Evolutionary conservation across 2,329 filamentous ascomycete species (phyloP), one percentile per base, ranked within the genome.

Genomic region (Talaromyces sp.): DNA sequence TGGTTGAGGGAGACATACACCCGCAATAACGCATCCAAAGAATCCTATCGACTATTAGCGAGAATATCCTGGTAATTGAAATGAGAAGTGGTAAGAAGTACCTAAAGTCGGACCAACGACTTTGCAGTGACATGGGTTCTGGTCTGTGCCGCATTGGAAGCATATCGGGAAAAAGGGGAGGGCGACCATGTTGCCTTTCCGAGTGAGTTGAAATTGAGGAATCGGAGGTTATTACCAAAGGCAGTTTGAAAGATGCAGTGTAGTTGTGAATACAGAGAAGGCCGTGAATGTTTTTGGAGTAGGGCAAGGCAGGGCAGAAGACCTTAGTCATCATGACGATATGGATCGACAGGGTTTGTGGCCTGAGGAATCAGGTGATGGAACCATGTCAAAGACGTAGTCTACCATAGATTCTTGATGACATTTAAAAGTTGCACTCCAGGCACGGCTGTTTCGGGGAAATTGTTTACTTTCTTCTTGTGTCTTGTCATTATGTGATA

Each of bases 91-190:
- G 5, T 50, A 8, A 19, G n/a, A 73, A 70, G 69, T 78, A 70
- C 83, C 84, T 50, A 86, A 70, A 1, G 83, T 86, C 43, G 84
- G 84, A 1, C 84, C 84, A 33, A 86, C 78, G 9, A 86, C 78
- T 71, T 86, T 86, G 70, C 83, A 86, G 67, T 81, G 82, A 64
- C 84, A 86, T 3, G 84, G 84, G 63, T 86, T 86, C 69, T 86
- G 82, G 66, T 85, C 79, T 9, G 83, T 86, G 54, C 75, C 84
- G 73, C 83, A 86, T 72, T 86, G 83, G 72, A 85, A 82, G 73
- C 83, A 85, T 69, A 85, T 73, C 11, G 84, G 78, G 45, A 83
- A 80, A 62, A 85, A 72, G 19, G 82, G 82, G 57, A 84, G 70
- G 71, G 77, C 79, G 61, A 80, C 78, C 79, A 81, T 79, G 4